Percentiles rank a stretch among this genome's conserved stretches.
phyloP scores from a whole-genome alignment of 1,284 basidiomycete genomes.

The Anthracocystis panici-leucophaei region DNA sequence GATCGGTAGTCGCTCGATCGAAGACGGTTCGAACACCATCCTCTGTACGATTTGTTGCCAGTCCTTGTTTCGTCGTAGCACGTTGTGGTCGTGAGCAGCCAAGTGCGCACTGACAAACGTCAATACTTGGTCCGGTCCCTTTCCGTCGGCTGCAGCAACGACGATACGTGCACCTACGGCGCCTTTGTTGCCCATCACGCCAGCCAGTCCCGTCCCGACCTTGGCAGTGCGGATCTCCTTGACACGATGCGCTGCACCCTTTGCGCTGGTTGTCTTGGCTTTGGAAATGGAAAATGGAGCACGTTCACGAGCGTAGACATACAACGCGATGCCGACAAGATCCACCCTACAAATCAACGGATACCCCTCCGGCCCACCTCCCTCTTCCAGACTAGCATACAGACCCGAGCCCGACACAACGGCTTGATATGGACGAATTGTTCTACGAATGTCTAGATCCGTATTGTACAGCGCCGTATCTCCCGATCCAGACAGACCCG shows the following conservation, averaged over 20 bases:
- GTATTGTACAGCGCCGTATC: constrained; percentile 75
- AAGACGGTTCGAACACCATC: constrained; percentile 76
- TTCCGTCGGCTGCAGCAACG: constrained; percentile 70
- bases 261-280: constrained; percentile 79
- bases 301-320: constrained; percentile 83
- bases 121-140: constrained; percentile 50
- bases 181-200: constrained; percentile 90
- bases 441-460: constrained; percentile 73
- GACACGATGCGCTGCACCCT: constrained; percentile 72
- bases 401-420: constrained; percentile 58
- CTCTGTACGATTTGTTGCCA: constrained; percentile 82
- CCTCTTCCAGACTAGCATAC: constrained; percentile 62
- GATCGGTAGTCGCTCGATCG: constrained; percentile 44
- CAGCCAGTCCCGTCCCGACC: constrained; percentile 67
- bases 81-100: constrained; percentile 81
- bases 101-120: constrained; percentile 95
- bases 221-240: constrained; percentile 63
- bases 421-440: constrained; percentile 67
- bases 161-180: constrained; percentile 89
- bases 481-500: constrained; percentile 69
- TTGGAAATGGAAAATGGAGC: constrained; percentile 70
- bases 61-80: constrained; percentile 81
- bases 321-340: constrained; percentile 65
- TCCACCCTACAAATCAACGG: constrained; percentile 56
- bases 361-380: constrained; percentile 66